Conservation (phyloP, 495 filamentous ascomycete species). For the Haplographium delicatum region DNA sequence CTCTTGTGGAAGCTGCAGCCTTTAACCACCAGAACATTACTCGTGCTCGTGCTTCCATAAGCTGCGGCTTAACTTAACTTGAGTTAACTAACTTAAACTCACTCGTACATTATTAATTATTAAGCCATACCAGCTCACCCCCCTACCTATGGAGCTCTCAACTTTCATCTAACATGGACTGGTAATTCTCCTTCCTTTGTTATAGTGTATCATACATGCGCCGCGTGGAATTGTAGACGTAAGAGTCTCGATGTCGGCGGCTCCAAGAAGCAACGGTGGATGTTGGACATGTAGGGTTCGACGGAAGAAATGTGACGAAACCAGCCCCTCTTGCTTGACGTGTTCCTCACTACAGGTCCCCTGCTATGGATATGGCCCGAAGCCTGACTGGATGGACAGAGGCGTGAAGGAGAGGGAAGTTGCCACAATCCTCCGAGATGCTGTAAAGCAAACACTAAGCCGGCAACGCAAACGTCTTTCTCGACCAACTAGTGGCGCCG, state of each 20-base stretch:
- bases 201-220: too few species aligned
- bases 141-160: too few species aligned
- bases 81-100: too few species aligned
- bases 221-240: too few species aligned
- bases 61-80: too few species aligned
- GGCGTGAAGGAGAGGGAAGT: slow-evolving; percentile 23
- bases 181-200: too few species aligned
- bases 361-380: slow-evolving; percentile 30
- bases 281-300: slow-evolving; percentile 33
- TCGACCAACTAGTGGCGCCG: not conserved
- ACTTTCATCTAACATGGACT: too few species aligned
- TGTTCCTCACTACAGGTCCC: slow-evolving; percentile 27
- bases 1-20: too few species aligned
- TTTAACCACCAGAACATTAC: too few species aligned
- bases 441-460: slow-evolving; percentile 2
- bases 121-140: too few species aligned
- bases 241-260: not conserved
- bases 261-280: not conserved
- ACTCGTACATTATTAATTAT: too few species aligned
- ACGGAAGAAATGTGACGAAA: slow-evolving; percentile 37
- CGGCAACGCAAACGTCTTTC: not conserved
- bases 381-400: slow-evolving; percentile 32
- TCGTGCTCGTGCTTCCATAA: too few species aligned
- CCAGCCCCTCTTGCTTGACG: slow-evolving; percentile 24
- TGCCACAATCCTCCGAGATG: not conserved